Base-by-base conservation (phyloP, 495 filamentous ascomycete species). In the Xylaria longipes region DNA sequence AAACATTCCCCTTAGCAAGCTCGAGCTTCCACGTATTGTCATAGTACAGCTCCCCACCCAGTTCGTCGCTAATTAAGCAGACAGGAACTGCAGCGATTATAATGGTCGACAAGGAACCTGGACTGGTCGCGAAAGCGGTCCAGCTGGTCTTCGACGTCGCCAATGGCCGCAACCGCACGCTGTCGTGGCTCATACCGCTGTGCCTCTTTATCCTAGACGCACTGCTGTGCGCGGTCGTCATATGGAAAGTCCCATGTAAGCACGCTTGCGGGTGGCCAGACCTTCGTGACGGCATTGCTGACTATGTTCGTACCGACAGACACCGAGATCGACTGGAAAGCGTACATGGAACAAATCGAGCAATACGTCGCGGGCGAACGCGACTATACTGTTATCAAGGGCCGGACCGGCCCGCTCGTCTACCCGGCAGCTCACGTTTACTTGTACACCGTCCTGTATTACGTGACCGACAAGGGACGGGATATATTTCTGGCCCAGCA, bases 291-390 rank as follows among this genome's bases (percentile, higher is more conserved):
- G 15, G 50, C 33, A 5, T 58, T 48, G 31, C 63, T 72, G 29
- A 74, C 22, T 15, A 70, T 15, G 29, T 48, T 60, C 60, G 41
- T 22, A 52, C 9, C 50, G 61, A 35, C 75, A 98, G 96, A 99
- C 80, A 99, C 96, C 54, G 96, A 99, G 79, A 99, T 99, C 77
- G 96, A 99, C 82, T 99, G 96, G 96, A 87, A 85, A 65, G 94
- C 95, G 2, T 99, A 99, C 80, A 98, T 98, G 95, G 87, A 97
- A 74, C 96, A 99, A 74, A 83, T 98, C 65, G 80, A 87, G 33
- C 91, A 94, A 43, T 96, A 92, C 75, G 77, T 93, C 35, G 83
- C 87, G 8, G 96, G 96, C 58, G 95, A 98, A 84, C 89, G 92
- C 77, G 92, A 98, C 80, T 99, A 99, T 78, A 88, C 89, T 43